Evolutionary conservation across 306 rosid genomes (phyloP), one percentile per base, ranked within the genome.

Genomic region (Psophocarpus tetragonolobus): DNA sequence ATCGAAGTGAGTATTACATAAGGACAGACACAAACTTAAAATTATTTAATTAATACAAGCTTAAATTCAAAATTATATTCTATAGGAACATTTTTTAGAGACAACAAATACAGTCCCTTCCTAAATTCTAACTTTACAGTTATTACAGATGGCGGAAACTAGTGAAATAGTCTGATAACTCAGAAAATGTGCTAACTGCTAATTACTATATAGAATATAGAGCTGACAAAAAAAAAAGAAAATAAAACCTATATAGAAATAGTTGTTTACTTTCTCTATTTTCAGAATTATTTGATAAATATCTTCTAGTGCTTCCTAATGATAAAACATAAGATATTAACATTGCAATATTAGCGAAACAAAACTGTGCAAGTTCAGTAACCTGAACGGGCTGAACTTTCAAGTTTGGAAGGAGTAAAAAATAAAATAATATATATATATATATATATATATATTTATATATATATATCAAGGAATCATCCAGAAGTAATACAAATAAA

Each of bases 71-170:
- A 82, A 73, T 56, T 32, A 41, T 38, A 42, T 58, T 58, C 71
- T 32, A 38, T 10, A 14, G 64, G 27, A 44, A 51, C 47, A 30
- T 42, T 68, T 42, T 68, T 63, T 80, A 75, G 58, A 64, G 72
- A 71, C 33, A n/a, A 35, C 63, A 63, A 69, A 75, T 75, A 58
- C 54, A 80, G 32, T 32, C 76, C 26, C 66, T 76, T 41, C 68
- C 57, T 24, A 20, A 64, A 54, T 36, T 65, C 42, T 68, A 84
- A 29, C 54, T 82, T 24, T 30, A 21, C 26, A 41, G 26, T 62
- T 73, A 23, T 45, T 35, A 70, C 35, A 58, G 33, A 58, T 12
- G 8, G 17, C 47, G 5, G 53, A 69, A 71, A 39, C 26, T 13
- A 76, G 67, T 57, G 61, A 51, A 70, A 51, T 47, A 60, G 77